Base-by-base conservation (phyloP, 2,329 filamentous ascomycete species). In the Phoma herbarum region DNA sequence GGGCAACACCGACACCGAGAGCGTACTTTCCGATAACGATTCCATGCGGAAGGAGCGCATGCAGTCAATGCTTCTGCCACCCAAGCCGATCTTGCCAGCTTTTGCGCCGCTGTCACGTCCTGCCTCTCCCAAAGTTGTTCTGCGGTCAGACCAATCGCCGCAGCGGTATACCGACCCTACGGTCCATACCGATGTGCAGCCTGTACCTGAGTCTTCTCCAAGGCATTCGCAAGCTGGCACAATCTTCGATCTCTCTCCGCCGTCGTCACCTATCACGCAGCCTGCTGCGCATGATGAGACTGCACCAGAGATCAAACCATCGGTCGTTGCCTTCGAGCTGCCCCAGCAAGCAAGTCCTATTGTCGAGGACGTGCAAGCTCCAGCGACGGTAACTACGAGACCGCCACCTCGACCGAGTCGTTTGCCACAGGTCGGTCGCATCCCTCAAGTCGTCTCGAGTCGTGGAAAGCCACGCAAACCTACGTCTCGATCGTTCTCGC, bases 401-500 rank as follows among this genome's bases (percentile, higher is more conserved):
- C 70, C 72, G 20, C 69, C 77, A 20, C 77, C 77, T 35, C 79
- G 79, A 10, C 86, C 86, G 10, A 91, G 87, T 71, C 85, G 93
- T 55, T 80, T 96, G 18, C 87, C 88, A 26, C 92, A 94, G 66
- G 88, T 97, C 45, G 93, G 93, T 9, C 87, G 93, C 16, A 97
- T 97, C 50, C 93, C 93, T 9, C 88, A 88, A 68, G 92, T 97
- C 4, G 83, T 94, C 28, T 91, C 87, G 44, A 87, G 85, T 49
- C 79, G 82, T 46, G 83, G 84, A 45, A 85, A 88, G 52, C 82
- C 87, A 33, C 85, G 90, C 61, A 86, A 86, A 46, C 85, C 86
- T 1, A 89, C 91, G 0, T 86, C 90, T 1, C 89, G 88, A 72
- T 96, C 92, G 29, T 97, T 97, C 74, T 97, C 93, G 3, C 84